Base-by-base conservation (phyloP, 2,329 filamentous ascomycete species). In the Stagonosporopsis tanaceti region DNA sequence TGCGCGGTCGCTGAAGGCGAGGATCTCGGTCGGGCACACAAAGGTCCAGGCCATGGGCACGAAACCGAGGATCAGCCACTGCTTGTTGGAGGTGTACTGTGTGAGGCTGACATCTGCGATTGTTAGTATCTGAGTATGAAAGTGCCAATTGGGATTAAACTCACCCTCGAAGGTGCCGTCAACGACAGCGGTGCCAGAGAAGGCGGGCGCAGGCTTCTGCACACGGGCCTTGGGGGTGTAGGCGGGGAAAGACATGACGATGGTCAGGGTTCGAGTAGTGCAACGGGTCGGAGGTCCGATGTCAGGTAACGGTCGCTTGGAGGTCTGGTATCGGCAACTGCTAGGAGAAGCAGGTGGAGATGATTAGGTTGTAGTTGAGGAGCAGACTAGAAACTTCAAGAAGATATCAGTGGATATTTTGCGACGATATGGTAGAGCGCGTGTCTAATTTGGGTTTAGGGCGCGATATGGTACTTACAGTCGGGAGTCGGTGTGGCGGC, bases 11-110 rank as follows among this genome's bases (percentile, higher is more conserved):
- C 84, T 85, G 78, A 85, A 89, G 69, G 86, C 85, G 68, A 87
- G 83, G 76, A 89, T 87, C 76, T 89, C 85, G 71, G 84, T 86
- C 27, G 85, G 85, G 79, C 86, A 89, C 71, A 89, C 85, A 65
- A 88, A 89, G 65, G 86, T 88, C 82, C 87, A 89, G 68, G 87
- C 86, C 78, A 87, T 86, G 55, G 87, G 87, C 74, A 88, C 85
- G 80, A 89, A 89, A 63, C 85, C 83, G 32, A 89, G 84, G 66
- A 88, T 80, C 57, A 88, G 82, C 87, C 87, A 84, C 77, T 82
- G 78, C 59, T 80, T 79, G 63, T 71, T 76, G 41, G 71, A 68
- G 28, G 73, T 76, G 69, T 78, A 81, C 62, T 70, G 61, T 27
- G 70, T 73, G 44, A 78, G 69, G 68, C 68, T 74, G 55, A 76